Base-by-base conservation (phyloP, 1,284 basidiomycete species). In the Earliella scabrosa region DNA sequence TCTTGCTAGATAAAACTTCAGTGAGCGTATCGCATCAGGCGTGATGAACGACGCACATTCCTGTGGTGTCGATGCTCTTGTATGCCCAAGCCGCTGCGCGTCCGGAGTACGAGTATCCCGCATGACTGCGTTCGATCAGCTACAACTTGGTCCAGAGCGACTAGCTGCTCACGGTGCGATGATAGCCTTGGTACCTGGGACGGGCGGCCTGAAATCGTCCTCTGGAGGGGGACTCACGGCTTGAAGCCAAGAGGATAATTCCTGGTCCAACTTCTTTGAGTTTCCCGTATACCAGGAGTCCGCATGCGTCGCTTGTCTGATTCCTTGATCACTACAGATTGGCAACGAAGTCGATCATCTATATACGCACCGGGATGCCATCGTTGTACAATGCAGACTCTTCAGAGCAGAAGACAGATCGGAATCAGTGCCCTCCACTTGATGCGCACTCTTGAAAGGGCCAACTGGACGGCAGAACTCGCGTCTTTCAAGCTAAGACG, bases 81-180 rank as follows among this genome's bases (percentile, higher is more conserved):
- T 99, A 99, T 0, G 97, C 97, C 91, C 93, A 98, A 1, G 95
- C 97, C 1, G 97, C 97, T 2, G 95, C 82, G 6, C 87, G 87
- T 23, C 97, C 97, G 54, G 95, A 98, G 73, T 98, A 99, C 2
- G 88, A 83, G 73, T 97, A 98, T 4, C 97, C 97, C 1, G 97
- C 97, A 73, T 99, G 97, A 3, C 95, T 97, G 66, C 16, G 29
- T 32, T 18, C 29, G 0, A 18, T 44, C 2, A 36, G 39, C 45
- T 21, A 62, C 58, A 59, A 65, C 40, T 36, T 50, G n/a, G 20
- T 24, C 45, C 18, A 44, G 27, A 31, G 57, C 31, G 29, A 29
- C 23, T 20, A 13, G n/a, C 14, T 58, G 76, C 89, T 63, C 66
- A 97, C 94, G 97, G 97, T n/a, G 90, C 96, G 54, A 99, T 97